phyloP scores from a whole-genome alignment of 768 basidiomycete species.

The Auriscalpium orientale region DNA sequence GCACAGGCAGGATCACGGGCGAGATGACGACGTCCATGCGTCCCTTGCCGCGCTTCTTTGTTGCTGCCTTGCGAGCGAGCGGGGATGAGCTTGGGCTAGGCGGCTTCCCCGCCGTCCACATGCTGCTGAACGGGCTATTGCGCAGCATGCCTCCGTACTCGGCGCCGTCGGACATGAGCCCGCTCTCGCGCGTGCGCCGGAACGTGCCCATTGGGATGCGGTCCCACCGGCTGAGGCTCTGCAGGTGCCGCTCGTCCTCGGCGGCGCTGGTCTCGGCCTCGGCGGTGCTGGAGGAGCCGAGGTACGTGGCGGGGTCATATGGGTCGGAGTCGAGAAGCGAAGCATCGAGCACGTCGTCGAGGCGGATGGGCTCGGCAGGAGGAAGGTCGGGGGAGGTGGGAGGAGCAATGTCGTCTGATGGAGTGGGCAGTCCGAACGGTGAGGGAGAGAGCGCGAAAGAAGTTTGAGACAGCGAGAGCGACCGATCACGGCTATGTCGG shows the following conservation, averaged over 20 bases:
- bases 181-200: conserved; percentile 47
- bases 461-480: conserved; percentile 20
- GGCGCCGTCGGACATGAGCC: conserved; percentile 10
- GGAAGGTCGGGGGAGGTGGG: conserved; percentile 20
- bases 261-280: conserved; percentile 8
- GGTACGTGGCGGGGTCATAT: conserved; percentile 13
- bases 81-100: conserved; percentile 13
- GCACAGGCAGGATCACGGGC: conserved; percentile 44
- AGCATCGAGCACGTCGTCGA: conserved; percentile 73
- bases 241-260: conserved; percentile 29
- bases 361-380: conserved; percentile 48
- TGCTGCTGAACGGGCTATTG: conserved; percentile 13
- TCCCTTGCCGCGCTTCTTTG: conserved; percentile 22
- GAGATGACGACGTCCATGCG: conserved; percentile 34
- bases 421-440: conserved; percentile 22
- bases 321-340: conserved; percentile 59
- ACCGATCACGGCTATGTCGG: conserved; percentile 23
- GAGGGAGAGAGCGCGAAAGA: conserved; percentile 26
- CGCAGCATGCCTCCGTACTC: conserved; percentile 12
- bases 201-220: conserved; percentile 66
- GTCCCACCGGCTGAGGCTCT: conserved; percentile 64
- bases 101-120: conserved; percentile 15
- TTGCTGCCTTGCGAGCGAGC: conserved; percentile 21
- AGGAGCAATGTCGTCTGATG: conserved; percentile 27
- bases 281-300: conserved; percentile 11